Percentiles rank a stretch among this genome's conserved stretches.
Evolutionary conservation across 139 green algal species (phyloP).

Genomic region (Zygnema cylindricum): DNA sequence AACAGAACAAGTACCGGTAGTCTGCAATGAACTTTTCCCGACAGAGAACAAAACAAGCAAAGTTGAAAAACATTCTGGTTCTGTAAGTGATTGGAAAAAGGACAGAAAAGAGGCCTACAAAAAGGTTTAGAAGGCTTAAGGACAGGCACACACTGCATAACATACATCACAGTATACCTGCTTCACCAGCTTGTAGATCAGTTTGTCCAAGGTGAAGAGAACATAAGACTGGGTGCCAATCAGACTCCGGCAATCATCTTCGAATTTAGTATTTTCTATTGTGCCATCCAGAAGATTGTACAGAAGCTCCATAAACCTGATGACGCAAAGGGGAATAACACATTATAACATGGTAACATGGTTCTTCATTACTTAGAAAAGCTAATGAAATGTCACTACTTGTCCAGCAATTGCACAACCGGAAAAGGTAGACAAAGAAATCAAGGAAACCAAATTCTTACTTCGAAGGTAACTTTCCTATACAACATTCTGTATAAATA

Average conservation of each 20-base stretch:
- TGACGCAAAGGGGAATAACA: background rate
- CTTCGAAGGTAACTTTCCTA: too few species aligned
- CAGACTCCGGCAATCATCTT: conserved; percentile 77
- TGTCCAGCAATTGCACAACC: background rate
- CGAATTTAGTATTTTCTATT: conserved; percentile 73
- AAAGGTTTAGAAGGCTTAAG: background rate
- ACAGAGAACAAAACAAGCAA: too few species aligned
- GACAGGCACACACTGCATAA: too few species aligned
- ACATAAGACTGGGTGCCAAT: conserved; percentile 89
- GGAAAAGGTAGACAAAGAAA: background rate
- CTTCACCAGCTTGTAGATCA: conserved; percentile 89
- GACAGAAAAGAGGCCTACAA: background rate
- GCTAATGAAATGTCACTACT: too few species aligned
- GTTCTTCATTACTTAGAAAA: conserved; percentile 6
- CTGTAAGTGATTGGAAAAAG: too few species aligned
- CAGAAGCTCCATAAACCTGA: conserved; percentile 71
- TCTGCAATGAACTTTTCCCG: too few species aligned
- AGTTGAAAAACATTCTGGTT: too few species aligned
- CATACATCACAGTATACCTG: conserved; percentile 69
- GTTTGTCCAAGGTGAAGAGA: conserved; percentile 95
- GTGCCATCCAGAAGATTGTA: conserved; percentile 72
- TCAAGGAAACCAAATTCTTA: too few species aligned
- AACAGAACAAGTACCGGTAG: too few species aligned
- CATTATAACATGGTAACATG: background rate
- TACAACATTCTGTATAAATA: too few species aligned